Evolutionary conservation across 305 asterid genomes (phyloP).

Genomic region (Striga hermonthica): DNA sequence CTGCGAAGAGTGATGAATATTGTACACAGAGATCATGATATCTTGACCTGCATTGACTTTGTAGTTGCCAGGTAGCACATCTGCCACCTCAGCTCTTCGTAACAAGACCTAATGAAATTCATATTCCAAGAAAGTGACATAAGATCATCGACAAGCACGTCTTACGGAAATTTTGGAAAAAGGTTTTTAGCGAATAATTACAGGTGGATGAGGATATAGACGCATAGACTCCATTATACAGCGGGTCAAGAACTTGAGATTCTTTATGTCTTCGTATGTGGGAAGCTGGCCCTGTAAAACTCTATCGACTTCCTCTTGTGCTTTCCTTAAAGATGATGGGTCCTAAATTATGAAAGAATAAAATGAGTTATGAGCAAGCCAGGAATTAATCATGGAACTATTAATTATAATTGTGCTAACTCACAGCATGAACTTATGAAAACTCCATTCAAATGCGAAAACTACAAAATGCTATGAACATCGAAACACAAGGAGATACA

Average conservation of each 20-base stretch:
- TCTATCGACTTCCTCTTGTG: conserved; percentile 84
- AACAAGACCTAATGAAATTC: conserved; percentile 55
- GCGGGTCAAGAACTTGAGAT: conserved; percentile 79
- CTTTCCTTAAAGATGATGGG: conserved; percentile 61
- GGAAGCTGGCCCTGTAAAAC: conserved; percentile 78
- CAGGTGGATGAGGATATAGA: conserved; percentile 96
- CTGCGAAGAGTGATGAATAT: conserved; percentile 83
- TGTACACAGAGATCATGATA: conserved; percentile 93
- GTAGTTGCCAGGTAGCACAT: conserved; percentile 82
- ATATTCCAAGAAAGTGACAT: conserved; percentile 24
- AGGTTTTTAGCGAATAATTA: conserved; percentile 35
- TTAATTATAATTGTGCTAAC: too few relatives aligned
- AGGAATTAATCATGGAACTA: too few relatives aligned
- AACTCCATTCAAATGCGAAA: too few relatives aligned
- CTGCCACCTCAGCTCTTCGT: conserved; percentile 81
- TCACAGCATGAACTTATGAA: too few relatives aligned
- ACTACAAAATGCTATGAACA: too few relatives aligned
- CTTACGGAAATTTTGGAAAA: conserved; percentile 7
- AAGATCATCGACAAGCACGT: conserved; percentile 15
- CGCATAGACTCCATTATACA: conserved; percentile 92
- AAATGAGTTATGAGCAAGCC: too few relatives aligned
- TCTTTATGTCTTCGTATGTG: conserved; percentile 71
- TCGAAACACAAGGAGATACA: too few relatives aligned
- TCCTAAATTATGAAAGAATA: conserved; percentile 41
- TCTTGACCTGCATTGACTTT: conserved; percentile 93